Percentiles rank a stretch among this genome's conserved stretches.
Evolutionary conservation across 2,329 filamentous ascomycete genomes (phyloP).

Genomic region (Aspergillus sp.): DNA sequence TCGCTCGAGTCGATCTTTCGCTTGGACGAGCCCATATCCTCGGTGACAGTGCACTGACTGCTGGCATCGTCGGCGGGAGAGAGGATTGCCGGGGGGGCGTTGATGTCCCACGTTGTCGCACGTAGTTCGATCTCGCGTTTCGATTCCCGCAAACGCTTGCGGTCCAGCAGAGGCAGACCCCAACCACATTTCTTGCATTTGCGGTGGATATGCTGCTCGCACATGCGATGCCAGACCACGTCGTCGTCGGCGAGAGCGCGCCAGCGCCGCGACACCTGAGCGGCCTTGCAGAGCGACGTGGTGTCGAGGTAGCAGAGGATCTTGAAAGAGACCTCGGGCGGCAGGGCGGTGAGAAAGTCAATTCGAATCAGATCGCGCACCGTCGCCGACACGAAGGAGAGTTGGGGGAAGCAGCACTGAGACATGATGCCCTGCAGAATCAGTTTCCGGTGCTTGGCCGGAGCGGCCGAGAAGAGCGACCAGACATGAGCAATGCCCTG

Average conservation of each 20-base stretch:
- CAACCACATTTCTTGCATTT: conserved; percentile 96
- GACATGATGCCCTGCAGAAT: conserved; percentile 96
- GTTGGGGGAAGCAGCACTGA: conserved; percentile 95
- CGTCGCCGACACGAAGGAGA: conserved; percentile 86
- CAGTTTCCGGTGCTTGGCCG: conserved; percentile 86
- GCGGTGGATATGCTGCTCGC: conserved; percentile 90
- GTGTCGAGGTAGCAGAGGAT: conserved; percentile 93
- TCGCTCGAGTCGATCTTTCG: conserved; percentile 29
- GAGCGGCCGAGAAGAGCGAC: conserved; percentile 95
- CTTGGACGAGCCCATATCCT: conserved; percentile 18
- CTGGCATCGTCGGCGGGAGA: conserved; percentile 2
- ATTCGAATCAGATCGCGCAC: conserved; percentile 96
- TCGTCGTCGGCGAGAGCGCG: conserved; percentile 90
- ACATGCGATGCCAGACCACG: conserved; percentile 97
- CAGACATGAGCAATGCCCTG: conserved; percentile 96
- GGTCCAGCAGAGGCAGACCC: conserved; percentile 85
- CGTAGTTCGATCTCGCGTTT: conserved; percentile 79
- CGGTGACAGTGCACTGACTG: neutral
- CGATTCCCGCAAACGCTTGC: conserved; percentile 81
- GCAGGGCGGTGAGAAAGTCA: conserved; percentile 87
- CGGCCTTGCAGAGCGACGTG: conserved; percentile 89
- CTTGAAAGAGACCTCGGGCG: conserved; percentile 87
- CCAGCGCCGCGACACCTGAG: conserved; percentile 90
- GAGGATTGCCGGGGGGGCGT: conserved; percentile 50
- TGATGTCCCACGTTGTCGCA: conserved; percentile 58